A percentile compares a stretch with the other conserved stretches of the same genome.
phyloP scores from a whole-genome alignment of 371 early-diverging fungal species.

The Funneliformis caledonium region DNA sequence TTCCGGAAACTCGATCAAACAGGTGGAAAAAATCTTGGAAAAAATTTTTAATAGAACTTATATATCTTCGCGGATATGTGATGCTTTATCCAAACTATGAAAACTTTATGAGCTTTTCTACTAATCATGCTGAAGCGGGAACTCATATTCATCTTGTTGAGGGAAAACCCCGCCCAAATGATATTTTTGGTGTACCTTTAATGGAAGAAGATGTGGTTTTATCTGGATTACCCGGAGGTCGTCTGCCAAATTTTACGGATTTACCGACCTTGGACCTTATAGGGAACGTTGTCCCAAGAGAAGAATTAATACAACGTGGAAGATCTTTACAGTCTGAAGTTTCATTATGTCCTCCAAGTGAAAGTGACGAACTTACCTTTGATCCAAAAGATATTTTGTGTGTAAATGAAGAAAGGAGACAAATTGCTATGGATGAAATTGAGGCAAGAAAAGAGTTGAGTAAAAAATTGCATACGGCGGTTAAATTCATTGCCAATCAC shows the following conservation, averaged over 20 bases:
- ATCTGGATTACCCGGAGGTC: constrained; percentile 57
- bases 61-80: constrained; percentile 63
- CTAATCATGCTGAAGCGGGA: constrained; percentile 69
- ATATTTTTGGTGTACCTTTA: constrained; percentile 61
- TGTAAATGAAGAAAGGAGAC: constrained; percentile 6
- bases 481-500: background rate
- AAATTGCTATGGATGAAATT: background rate
- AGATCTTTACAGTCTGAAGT: constrained; percentile 52
- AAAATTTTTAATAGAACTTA: constrained; percentile 67
- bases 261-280: constrained; percentile 62
- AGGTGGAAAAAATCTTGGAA: constrained; percentile 72
- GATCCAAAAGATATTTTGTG: constrained; percentile 59
- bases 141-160: constrained; percentile 60
- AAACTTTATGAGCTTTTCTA: constrained; percentile 65
- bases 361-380: constrained; percentile 42
- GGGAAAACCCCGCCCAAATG: constrained; percentile 48
- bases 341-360: constrained; percentile 52
- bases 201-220: constrained; percentile 61
- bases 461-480: background rate
- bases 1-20: constrained; percentile 61
- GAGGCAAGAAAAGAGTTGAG: background rate
- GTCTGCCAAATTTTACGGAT: constrained; percentile 53
- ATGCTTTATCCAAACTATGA: constrained; percentile 71
- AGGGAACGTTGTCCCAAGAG: constrained; percentile 55
- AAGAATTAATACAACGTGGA: constrained; percentile 52